Evolutionary conservation across 805 yeast genomes (phyloP).

Genomic region (Barnettozyma siamensis): DNA sequence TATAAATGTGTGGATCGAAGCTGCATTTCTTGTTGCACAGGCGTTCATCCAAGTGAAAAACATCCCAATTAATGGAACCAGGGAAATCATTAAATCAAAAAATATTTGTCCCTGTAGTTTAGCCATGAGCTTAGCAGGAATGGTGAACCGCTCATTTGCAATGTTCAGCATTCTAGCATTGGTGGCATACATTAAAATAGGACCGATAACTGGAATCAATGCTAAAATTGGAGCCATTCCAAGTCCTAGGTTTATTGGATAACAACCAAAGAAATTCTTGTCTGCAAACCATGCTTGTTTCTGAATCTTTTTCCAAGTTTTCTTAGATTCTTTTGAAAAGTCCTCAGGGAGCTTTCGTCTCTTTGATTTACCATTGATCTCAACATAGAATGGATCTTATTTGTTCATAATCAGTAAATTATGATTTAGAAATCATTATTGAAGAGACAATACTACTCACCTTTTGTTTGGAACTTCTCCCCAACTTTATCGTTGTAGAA

Average conservation of each 20-base stretch:
- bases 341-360: conserved; percentile 57
- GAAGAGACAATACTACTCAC: conserved; percentile 13
- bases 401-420: background rate
- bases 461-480: conserved; percentile 51
- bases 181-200: conserved; percentile 69
- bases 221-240: conserved; percentile 75
- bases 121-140: conserved; percentile 56
- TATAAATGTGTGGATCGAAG: conserved; percentile 50
- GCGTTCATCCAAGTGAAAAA: conserved; percentile 76
- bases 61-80: conserved; percentile 78
- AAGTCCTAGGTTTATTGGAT: conserved; percentile 65
- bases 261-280: conserved; percentile 74
- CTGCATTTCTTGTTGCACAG: conserved; percentile 88
- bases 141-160: conserved; percentile 50
- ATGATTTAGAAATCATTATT: no score
- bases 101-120: conserved; percentile 73
- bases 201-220: conserved; percentile 80
- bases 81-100: conserved; percentile 65
- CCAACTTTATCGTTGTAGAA: conserved; percentile 63
- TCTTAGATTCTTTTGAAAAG: conserved; percentile 52
- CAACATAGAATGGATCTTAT: conserved; percentile 57
- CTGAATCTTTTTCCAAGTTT: conserved; percentile 69
- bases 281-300: conserved; percentile 85
- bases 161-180: conserved; percentile 61
- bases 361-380: conserved; percentile 45